phyloP scores from a whole-genome alignment of 1,284 basidiomycete genomes.

The Grifola frondosa region DNA sequence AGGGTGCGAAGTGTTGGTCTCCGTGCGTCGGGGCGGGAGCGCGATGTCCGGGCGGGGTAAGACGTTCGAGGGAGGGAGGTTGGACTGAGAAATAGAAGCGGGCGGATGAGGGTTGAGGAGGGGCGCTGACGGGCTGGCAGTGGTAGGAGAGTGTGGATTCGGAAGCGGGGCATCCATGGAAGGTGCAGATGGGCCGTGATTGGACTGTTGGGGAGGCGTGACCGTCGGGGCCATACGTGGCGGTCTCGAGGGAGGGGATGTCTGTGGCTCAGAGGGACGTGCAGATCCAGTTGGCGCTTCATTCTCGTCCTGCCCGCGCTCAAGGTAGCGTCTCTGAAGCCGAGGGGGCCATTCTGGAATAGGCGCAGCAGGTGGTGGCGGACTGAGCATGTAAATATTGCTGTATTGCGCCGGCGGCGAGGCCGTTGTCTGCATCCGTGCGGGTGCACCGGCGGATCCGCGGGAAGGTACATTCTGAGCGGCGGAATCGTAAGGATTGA shows the following conservation, averaged over 20 bases:
- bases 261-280: too few species aligned
- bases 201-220: too few species aligned
- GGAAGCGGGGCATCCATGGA: constrained; percentile 12
- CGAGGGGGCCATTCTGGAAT: constrained; percentile 6
- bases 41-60: constrained; percentile 27
- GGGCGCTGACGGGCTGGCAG: constrained; percentile 1
- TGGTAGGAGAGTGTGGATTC: constrained; percentile 12
- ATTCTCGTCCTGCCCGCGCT: too few species aligned
- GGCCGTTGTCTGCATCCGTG: constrained; percentile 12
- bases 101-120: constrained; percentile 6
- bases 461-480: too few species aligned
- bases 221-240: too few species aligned
- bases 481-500: constrained; percentile 13
- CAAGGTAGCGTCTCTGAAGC: too few species aligned
- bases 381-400: constrained; percentile 18
- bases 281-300: too few species aligned
- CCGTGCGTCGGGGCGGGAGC: constrained; percentile 24
- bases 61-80: constrained; percentile 6
- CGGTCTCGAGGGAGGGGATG: too few species aligned
- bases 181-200: too few species aligned
- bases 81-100: constrained; percentile 2
- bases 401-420: constrained; percentile 13
- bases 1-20: constrained; percentile 18
- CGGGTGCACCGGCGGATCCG: constrained; percentile 15
- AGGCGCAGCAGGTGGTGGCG: constrained; percentile 6